These are phyloP conservation scores for Taphrina sp. DNA, from an alignment of 1,139 yeast species.

Conservation along the genomic window DNA sequence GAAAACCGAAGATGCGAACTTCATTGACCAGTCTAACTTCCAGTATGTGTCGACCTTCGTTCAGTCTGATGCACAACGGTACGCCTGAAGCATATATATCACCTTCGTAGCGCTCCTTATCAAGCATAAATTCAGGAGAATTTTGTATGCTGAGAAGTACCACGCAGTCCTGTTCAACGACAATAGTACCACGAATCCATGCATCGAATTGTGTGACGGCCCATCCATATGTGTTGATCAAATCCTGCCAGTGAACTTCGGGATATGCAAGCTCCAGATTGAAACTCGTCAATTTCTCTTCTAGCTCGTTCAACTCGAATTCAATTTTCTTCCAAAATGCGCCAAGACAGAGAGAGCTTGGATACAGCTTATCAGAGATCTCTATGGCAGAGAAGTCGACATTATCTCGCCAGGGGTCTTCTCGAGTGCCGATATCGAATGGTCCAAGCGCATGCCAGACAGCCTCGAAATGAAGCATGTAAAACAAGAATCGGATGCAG, in stretches of 20 bases:
- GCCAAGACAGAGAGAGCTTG: neutral
- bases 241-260: constrained; percentile 4
- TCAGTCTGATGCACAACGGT: neutral
- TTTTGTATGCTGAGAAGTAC: neutral
- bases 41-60: constrained; percentile 2
- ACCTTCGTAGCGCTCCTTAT: constrained; percentile 13
- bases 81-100: neutral
- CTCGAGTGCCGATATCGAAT: constrained; percentile 19
- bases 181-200: constrained; percentile 3
- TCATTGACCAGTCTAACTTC: constrained; percentile 5
- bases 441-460: constrained; percentile 18
- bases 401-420: constrained; percentile 20
- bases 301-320: neutral
- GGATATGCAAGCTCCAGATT: neutral
- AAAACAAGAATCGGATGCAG: no score
- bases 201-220: constrained; percentile 17
- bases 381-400: neutral
- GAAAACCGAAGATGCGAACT: constrained; percentile 8
- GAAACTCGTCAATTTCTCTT: neutral
- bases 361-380: neutral
- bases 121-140: constrained; percentile 11
- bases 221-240: constrained; percentile 1
- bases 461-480: neutral
- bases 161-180: neutral
- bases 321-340: constrained; percentile 1